Base-by-base conservation (phyloP, 305 asterid species). In the Fraxinus sp. region DNA sequence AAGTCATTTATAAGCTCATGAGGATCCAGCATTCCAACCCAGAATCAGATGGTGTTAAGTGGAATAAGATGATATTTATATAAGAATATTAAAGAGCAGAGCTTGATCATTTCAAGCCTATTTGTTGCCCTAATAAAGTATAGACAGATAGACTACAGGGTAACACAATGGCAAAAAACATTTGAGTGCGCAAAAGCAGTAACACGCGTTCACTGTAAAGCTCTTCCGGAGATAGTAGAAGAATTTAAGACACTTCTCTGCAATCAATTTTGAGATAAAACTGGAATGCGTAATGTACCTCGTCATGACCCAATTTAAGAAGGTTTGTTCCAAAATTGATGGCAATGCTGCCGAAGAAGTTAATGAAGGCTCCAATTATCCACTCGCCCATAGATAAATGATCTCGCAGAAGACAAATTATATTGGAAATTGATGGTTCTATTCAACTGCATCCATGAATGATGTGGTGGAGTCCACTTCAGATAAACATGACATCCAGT, bases 261-360 rank as follows among this genome's bases (percentile, higher is more conserved):
- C 82, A 74, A 84, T 72, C 78, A 35, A 41, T 66, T 52, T 71
- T 75, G 46, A 46, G 41, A 73, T 78, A 66, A 84, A 77, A 79
- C 35, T 77, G 79, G 76, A 55, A 81, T 78, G 36, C 39, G 74
- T 14, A 41, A 41, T 35, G 28, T 86, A 95, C 98, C 97, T 94
- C 94, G 52, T 94, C 95, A 77, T 91, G 98, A 78, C 97, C 98
- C 91, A 91, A 86, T 88, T 95, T 94, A 46, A 94, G 95, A 82
- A 94, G 98, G 89, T 95, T 95, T 86, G 98, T 95, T 83, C 98
- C 98, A 83, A 95, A 95, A 87, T 92, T 95, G 90, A 95, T 94
- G 87, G 97, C 97, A 83, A 95, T 86, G 89, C 98, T 95, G 76
- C 98, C 98, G 73, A 93, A 90, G 78, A 91, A 89, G 87, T 95